Percentiles rank a stretch among this genome's conserved stretches.
Evolutionary conservation across 2,329 filamentous ascomycete genomes (phyloP).

Genomic region (Cladosporium sp.): DNA sequence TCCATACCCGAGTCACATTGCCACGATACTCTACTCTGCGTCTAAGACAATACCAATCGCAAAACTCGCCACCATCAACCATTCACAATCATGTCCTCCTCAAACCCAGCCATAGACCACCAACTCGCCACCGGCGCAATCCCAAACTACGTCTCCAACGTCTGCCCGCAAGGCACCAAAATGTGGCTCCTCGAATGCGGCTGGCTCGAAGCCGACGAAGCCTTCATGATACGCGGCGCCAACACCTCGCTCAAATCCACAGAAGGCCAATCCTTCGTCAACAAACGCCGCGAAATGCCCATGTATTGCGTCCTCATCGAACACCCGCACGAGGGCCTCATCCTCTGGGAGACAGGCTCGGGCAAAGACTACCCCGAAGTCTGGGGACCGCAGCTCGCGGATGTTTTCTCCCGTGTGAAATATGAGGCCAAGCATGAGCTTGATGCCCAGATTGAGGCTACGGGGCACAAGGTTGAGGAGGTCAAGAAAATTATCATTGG

Average conservation of each 20-base stretch:
- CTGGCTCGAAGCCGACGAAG: slow-evolving; percentile 45
- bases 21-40: not conserved
- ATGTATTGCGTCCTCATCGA: slow-evolving; percentile 43
- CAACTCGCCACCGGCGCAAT: slow-evolving; percentile 31
- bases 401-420: slow-evolving; percentile 31
- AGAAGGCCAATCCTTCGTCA: slow-evolving; percentile 33
- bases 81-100: slow-evolving; percentile 8
- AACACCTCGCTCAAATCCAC: slow-evolving; percentile 37
- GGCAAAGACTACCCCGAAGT: slow-evolving; percentile 39
- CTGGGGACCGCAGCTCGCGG: slow-evolving; percentile 30
- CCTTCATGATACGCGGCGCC: slow-evolving; percentile 40
- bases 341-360: slow-evolving; percentile 45
- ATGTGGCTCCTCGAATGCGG: slow-evolving; percentile 44
- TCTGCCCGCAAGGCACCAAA: slow-evolving; percentile 44
- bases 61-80: not conserved
- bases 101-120: slow-evolving; percentile 24
- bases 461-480: slow-evolving; percentile 32
- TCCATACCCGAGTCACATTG: not conserved
- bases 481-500: slow-evolving; percentile 36
- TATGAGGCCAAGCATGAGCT: slow-evolving; percentile 34
- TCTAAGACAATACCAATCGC: not conserved
- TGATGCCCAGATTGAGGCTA: slow-evolving; percentile 31
- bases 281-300: slow-evolving; percentile 40
- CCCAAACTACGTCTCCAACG: slow-evolving; percentile 30
- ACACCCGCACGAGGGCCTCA: slow-evolving; percentile 41